A percentile compares a stretch with the other conserved stretches of the same genome.
These are phyloP conservation scores for Phytopythium delawarense DNA, from an alignment of 352 stramenopile genomes.

Conservation along the genomic window DNA sequence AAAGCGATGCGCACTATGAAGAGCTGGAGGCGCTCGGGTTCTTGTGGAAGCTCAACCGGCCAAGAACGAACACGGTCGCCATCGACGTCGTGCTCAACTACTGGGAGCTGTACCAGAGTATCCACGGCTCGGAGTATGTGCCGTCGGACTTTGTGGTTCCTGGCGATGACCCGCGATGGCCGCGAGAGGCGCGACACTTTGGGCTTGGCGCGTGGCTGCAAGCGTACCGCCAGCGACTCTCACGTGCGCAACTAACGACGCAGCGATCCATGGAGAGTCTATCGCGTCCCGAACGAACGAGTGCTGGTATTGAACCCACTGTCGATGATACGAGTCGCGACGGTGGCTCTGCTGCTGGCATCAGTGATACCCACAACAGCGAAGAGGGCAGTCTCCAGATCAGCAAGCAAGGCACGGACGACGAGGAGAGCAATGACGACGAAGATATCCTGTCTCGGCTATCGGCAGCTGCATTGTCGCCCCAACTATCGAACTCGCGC, in stretches of 20 bases:
- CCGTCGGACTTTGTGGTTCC: constrained; percentile 72
- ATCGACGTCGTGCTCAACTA: constrained; percentile 55
- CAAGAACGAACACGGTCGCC: constrained; percentile 27
- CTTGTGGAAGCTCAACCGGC: constrained; percentile 74
- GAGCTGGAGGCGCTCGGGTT: constrained; percentile 89
- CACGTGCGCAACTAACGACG: background rate
- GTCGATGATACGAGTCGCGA: constrained; percentile 11
- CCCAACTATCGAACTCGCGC: background rate
- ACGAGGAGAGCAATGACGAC: background rate
- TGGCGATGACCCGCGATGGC: constrained; percentile 70
- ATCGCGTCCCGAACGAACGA: background rate
- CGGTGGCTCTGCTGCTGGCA: background rate
- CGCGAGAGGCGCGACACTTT: constrained; percentile 80
- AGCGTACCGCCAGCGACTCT: constrained; percentile 30
- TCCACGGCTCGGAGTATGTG: constrained; percentile 68
- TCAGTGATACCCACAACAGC: background rate
- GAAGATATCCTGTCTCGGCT: background rate
- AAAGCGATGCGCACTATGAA: constrained; percentile 70
- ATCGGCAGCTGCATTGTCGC: background rate
- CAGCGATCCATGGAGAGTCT: background rate
- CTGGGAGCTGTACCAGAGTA: constrained; percentile 72
- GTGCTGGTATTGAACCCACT: constrained; percentile 9
- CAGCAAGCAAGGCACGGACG: background rate
- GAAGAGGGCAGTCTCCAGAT: background rate
- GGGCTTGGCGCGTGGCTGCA: constrained; percentile 85